Conservation (phyloP, 768 basidiomycete genomes). For the Lactifluus echinatus region DNA sequence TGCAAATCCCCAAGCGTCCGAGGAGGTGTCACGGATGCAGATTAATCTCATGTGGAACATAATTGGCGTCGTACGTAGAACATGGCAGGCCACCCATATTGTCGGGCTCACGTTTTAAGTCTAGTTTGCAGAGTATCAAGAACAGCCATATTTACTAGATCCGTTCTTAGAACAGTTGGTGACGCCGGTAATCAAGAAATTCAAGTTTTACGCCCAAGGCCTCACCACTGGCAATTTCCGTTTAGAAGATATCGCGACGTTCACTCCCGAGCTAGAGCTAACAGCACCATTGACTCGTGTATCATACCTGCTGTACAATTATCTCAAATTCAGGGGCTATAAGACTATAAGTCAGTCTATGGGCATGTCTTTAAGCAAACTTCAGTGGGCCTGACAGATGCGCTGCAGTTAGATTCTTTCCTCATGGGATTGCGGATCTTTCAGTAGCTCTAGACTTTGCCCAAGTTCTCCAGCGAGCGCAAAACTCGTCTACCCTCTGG, state of each 20-base stretch:
- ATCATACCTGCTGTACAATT: slow-evolving; percentile 60
- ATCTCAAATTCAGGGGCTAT: slow-evolving; percentile 82
- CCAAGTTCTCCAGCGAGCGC: slow-evolving; percentile 35
- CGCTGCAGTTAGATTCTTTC: slow-evolving; percentile 78
- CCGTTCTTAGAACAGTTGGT: slow-evolving; percentile 78
- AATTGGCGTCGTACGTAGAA: slow-evolving; percentile 4
- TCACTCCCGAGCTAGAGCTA: slow-evolving; percentile 25
- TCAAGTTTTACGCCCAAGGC: slow-evolving; percentile 47
- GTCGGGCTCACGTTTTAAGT: slow-evolving; percentile 6
- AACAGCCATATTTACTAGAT: slow-evolving; percentile 88
- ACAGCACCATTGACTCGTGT: slow-evolving; percentile 36
- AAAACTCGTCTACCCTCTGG: slow-evolving; percentile 49
- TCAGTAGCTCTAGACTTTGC: slow-evolving; percentile 65
- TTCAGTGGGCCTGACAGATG: slow-evolving; percentile 1
- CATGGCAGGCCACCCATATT: background rate
- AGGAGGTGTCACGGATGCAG: slow-evolving; percentile 11
- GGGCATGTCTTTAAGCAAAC: background rate
- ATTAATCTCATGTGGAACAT: slow-evolving; percentile 6
- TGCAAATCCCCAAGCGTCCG: slow-evolving; percentile 32
- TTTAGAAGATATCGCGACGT: slow-evolving; percentile 21
- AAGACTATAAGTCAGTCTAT: slow-evolving; percentile 76
- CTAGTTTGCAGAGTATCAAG: slow-evolving; percentile 85
- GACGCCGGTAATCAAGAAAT: slow-evolving; percentile 55
- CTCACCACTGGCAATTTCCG: slow-evolving; percentile 13
- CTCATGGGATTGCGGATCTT: slow-evolving; percentile 82